phyloP scores from a whole-genome alignment of 1,284 basidiomycete genomes.

The Cryptococcus amylolentus region DNA sequence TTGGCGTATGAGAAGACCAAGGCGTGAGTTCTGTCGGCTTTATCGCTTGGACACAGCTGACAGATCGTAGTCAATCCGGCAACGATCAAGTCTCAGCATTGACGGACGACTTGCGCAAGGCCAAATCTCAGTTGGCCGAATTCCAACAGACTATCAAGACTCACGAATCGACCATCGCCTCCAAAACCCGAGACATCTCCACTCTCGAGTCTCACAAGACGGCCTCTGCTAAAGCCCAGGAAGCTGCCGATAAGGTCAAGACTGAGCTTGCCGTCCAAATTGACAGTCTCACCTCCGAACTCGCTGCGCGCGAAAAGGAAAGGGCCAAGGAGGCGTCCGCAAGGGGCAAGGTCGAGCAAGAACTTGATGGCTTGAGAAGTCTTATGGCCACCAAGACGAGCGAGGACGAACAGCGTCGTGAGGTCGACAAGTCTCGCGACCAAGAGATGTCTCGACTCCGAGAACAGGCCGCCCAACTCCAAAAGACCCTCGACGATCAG shows the following conservation, averaged over 20 bases:
- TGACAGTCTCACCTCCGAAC: constrained; percentile 64
- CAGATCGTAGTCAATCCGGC: constrained; percentile 58
- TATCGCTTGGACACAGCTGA: neutral
- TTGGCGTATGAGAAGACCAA: constrained; percentile 64
- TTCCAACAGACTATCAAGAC: constrained; percentile 48
- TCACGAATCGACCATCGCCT: constrained; percentile 68
- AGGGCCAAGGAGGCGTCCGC: constrained; percentile 56
- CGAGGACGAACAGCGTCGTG: constrained; percentile 76
- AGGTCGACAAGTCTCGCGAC: constrained; percentile 84
- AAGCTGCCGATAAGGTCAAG: constrained; percentile 47
- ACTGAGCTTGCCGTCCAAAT: constrained; percentile 65
- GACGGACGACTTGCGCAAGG: constrained; percentile 64
- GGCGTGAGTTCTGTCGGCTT: constrained; percentile 55
- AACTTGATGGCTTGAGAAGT: constrained; percentile 79
- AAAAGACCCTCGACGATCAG: constrained; percentile 36
- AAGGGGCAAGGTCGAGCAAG: constrained; percentile 66
- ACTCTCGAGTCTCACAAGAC: constrained; percentile 62
- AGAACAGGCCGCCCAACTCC: constrained; percentile 55
- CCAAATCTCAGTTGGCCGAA: constrained; percentile 76
- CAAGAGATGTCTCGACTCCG: constrained; percentile 74
- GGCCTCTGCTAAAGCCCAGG: constrained; percentile 46
- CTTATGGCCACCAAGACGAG: constrained; percentile 79
- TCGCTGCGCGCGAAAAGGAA: constrained; percentile 64
- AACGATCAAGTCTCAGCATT: constrained; percentile 61
- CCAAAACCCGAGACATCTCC: constrained; percentile 70